Base-by-base conservation (phyloP, 1,284 basidiomycete species). In the Dichomitus squalens region DNA sequence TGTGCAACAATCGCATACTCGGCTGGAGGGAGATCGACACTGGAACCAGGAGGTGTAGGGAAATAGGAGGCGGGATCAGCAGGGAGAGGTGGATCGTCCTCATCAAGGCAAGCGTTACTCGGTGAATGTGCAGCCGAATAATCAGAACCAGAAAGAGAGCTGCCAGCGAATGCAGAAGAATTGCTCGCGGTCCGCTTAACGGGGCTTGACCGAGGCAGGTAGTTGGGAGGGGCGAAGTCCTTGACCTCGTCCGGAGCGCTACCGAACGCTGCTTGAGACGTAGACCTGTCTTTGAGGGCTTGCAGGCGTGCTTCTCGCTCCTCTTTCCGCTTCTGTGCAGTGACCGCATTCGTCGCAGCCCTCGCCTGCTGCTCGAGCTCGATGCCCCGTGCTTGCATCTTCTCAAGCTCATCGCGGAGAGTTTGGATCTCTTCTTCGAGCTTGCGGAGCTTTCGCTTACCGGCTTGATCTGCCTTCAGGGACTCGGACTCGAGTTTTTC, bases 361-460 rank as follows among this genome's bases (percentile, higher is more conserved):
- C 77, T 79, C 12, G 82, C 78, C 68, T 83, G 83, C 67, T 84
- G 78, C 72, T 92, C 90, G 35, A 93, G 75, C 67, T 88, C 84
- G 35, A 83, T 80, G 64, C 88, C 88, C 64, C 79, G 80, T 47
- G 81, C 81, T 61, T 86, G 86, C 11, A 87, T 87, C 59, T 79
- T 78, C 65, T 92, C 90, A 34, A 94, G 78, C 66, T 93, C 92
- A 23, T 85, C 83, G 52, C 84, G 79, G 21, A 95, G 75, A 7
- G 75, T 75, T 52, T 80, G 74, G 12, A 95, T 87, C 76, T 95
- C 93, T 68, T 83, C 84, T 72, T 94, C 92, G 51, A 95, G 73
- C 66, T 80, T 82, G 46, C 85, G 83, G 12, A 95, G 76, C 62
- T 84, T 84, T 38, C 84, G 81, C 53, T 87, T 82, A 6, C 90